Evolutionary conservation across 1,284 basidiomycete genomes (phyloP), one percentile per base, ranked within the genome.

Genomic region (Ustilago loliicola): DNA sequence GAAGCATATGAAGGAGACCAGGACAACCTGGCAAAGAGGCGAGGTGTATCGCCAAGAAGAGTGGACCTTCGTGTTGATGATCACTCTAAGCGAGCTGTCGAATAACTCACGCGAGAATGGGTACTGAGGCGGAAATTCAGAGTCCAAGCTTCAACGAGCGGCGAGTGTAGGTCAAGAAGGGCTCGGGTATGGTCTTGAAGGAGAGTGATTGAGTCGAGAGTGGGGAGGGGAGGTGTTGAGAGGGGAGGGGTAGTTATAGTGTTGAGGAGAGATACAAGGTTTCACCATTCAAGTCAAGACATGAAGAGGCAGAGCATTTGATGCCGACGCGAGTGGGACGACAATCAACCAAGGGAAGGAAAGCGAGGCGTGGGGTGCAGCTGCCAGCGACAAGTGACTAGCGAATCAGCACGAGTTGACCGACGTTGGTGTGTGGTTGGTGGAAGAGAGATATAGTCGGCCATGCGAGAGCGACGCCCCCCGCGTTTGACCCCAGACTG

Each of bases 21-120:
- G 60, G 25, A 72, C 32, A 9, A 72, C 64, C 65, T 72, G 70
- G 64, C 53, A 62, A 19, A 66, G 56, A 15, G 70, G 70, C 60
- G 70, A 72, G 4, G 55, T 72, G 55, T 72, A 72, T 61, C 70
- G 70, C 67, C 57, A 61, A 36, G 67, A 70, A 17, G 67, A 70
- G 57, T 64, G 61, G 10, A 70, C 67, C 61, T 70, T 64, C 61
- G 64, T 64, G 38, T n/a, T 61, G 51, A 29, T 19, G 3, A 15
- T 38, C 9, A 38, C 36, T 38, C 6, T 21, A 47, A 21, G 45
- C 45, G 45, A 47, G 23, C 19, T 55, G 19, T 34, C 53, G 53
- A 32, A 34, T 17, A 29, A 6, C 17, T 19, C 13, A 25, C 7
- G 55, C 23, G 55, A 42, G 36, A 42, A 29, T 38, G 40, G 23